Conservation (phyloP, 2,329 filamentous ascomycete genomes). For the Monosporascus sp. region DNA sequence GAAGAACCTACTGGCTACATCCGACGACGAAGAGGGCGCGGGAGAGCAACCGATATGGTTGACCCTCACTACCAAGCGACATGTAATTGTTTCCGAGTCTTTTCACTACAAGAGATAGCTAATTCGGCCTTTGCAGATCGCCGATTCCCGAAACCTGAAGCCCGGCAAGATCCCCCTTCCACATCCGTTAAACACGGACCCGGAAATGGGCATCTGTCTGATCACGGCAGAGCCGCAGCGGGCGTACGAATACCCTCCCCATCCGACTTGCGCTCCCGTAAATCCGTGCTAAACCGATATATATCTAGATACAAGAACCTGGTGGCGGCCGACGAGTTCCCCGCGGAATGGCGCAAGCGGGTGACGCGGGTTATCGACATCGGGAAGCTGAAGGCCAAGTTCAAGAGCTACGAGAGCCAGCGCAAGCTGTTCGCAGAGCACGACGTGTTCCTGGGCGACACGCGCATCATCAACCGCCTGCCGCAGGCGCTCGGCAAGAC, state of each 20-base stretch:
- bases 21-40: constrained; percentile 37
- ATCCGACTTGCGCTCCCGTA: neutral
- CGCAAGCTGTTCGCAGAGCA: constrained; percentile 80
- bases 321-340: constrained; percentile 68
- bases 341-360: constrained; percentile 57
- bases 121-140: neutral
- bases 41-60: constrained; percentile 55
- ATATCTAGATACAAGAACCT: constrained; percentile 73
- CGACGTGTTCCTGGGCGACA: constrained; percentile 90
- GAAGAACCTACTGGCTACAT: constrained; percentile 49
- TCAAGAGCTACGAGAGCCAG: constrained; percentile 80
- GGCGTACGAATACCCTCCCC: constrained; percentile 1
- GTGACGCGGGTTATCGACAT: constrained; percentile 76
- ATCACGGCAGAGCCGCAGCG: constrained; percentile 65
- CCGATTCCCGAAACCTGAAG: constrained; percentile 47
- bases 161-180: constrained; percentile 77
- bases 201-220: constrained; percentile 59
- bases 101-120: neutral
- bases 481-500: constrained; percentile 81
- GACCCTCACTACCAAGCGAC: constrained; percentile 59
- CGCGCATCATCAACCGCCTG: constrained; percentile 70
- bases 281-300: constrained; percentile 33
- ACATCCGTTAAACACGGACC: constrained; percentile 65
- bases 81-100: constrained; percentile 53
- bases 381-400: constrained; percentile 75